phyloP scores from a whole-genome alignment of 257 asterid species.

The Avicennia marina region DNA sequence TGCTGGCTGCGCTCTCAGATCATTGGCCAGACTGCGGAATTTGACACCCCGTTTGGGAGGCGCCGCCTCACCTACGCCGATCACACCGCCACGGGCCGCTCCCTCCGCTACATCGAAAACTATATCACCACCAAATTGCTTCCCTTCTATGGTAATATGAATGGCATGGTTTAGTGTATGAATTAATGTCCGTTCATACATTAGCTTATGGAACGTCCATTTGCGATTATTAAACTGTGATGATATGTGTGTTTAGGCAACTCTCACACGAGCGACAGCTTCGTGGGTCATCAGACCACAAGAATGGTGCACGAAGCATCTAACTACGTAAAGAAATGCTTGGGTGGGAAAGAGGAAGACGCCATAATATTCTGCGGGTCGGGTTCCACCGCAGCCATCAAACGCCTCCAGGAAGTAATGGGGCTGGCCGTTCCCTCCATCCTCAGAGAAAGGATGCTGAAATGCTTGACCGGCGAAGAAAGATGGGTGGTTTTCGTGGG shows the following conservation, averaged over 20 bases:
- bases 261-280: constrained; percentile 59
- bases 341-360: constrained; percentile 53
- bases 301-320: constrained; percentile 43
- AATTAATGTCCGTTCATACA: no score
- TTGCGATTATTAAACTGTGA: no score
- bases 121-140: constrained; percentile 38
- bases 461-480: constrained; percentile 30
- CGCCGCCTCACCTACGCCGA: constrained; percentile 71
- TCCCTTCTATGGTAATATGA: constrained; percentile 54
- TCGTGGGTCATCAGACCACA: constrained; percentile 50
- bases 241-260: constrained; percentile 34
- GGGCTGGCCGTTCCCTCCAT: constrained; percentile 51
- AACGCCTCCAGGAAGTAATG: constrained; percentile 70
- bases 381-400: constrained; percentile 67
- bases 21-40: constrained; percentile 37
- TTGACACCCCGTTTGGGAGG: constrained; percentile 55
- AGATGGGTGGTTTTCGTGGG: constrained; percentile 70
- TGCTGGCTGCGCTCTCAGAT: constrained; percentile 62
- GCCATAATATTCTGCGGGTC: constrained; percentile 58
- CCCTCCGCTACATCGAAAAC: constrained; percentile 51
- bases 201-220: no score
- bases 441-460: constrained; percentile 36
- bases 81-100: constrained; percentile 76
- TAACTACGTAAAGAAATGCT: constrained; percentile 50
- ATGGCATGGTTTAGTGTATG: no score